Percentiles rank a stretch among this genome's conserved stretches.
Evolutionary conservation across 495 filamentous ascomycete genomes (phyloP).

Genomic region (Penicillium antarcticum): DNA sequence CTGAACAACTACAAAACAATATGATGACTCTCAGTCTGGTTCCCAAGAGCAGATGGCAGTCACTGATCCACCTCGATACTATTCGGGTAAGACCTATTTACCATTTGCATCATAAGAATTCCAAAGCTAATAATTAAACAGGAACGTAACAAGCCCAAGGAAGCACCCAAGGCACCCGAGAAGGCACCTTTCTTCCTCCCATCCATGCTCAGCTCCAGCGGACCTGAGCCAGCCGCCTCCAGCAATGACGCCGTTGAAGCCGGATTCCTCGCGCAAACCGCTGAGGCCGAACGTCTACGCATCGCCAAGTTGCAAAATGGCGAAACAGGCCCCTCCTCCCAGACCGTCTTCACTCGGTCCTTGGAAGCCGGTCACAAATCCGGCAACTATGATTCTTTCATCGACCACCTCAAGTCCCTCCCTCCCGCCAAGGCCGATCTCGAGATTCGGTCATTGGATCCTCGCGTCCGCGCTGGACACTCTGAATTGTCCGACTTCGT

Average conservation of each 20-base stretch:
- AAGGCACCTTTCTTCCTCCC: constrained; percentile 97
- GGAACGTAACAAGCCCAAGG: constrained; percentile 89
- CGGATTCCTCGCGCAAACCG: constrained; percentile 31
- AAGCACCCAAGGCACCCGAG: constrained; percentile 85
- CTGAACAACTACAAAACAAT: constrained; percentile 74
- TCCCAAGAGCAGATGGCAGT: constrained; percentile 89
- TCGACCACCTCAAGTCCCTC: constrained; percentile 74
- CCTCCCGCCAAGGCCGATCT: constrained; percentile 79
- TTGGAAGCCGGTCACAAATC: constrained; percentile 41
- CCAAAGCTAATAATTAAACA: constrained; percentile 19
- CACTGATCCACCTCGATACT: constrained; percentile 80
- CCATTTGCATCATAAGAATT: background rate
- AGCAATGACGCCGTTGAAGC: constrained; percentile 32
- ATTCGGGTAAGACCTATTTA: constrained; percentile 56
- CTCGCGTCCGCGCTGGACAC: constrained; percentile 35
- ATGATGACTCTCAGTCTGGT: constrained; percentile 87
- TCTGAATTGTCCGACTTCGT: constrained; percentile 70
- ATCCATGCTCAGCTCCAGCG: constrained; percentile 48
- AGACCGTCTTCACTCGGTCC: constrained; percentile 55
- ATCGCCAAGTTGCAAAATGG: constrained; percentile 44
- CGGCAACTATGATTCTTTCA: constrained; percentile 52
- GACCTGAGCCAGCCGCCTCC: constrained; percentile 19
- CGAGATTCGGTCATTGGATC: constrained; percentile 76
- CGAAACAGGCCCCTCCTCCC: constrained; percentile 25
- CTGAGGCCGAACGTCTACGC: constrained; percentile 48